Evolutionary conservation across 2,329 filamentous ascomycete species (phyloP), one percentile per base, ranked within the genome.

Genomic region (Magnaporthales sp.): DNA sequence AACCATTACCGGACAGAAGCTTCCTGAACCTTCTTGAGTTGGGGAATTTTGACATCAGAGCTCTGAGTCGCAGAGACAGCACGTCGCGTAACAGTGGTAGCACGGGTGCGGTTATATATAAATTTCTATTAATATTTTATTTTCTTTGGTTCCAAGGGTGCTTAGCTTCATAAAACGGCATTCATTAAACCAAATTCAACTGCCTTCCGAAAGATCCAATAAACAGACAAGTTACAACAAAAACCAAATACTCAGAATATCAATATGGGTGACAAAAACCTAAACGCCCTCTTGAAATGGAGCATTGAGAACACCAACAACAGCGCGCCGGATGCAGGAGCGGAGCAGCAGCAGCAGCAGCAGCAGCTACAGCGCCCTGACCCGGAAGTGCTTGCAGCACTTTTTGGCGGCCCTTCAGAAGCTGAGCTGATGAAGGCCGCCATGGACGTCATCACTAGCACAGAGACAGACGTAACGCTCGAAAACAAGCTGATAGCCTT

Each of bases 381-480:
- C 73, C 84, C 90, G 19, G 88, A 92, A 67, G 83, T 89, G 67
- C 83, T 97, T 68, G 86, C 86, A 60, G 83, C 90, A 15, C 83
- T 97, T 66, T 84, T 96, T 74, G 93, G 93, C 77, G 92, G 91
- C 0, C 91, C 91, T 58, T 92, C 90, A 2, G 94, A 99, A 70
- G 93, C 95, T 26, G 92, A 98, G 68, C 85, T 96, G 66, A 98
- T 99, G 95, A 87, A 87, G 73, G 87, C 90, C 65, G 84, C 91
- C 69, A 96, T 99, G 88, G 84, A 84, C 30, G 87, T 91, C 67
- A 89, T 97, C 74, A 84, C 82, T 10, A 86, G 87, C 22, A 51
- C 46, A 1, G 82, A 85, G 72, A 80, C 87, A 9, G 84, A 89
- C 67, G 80, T 90, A 67, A 84, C 86, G 4, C 82, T 94, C 64